Evolutionary conservation across 805 yeast species (phyloP), one percentile per base, ranked within the genome.

Genomic region (Metschnikowia gruessii): DNA sequence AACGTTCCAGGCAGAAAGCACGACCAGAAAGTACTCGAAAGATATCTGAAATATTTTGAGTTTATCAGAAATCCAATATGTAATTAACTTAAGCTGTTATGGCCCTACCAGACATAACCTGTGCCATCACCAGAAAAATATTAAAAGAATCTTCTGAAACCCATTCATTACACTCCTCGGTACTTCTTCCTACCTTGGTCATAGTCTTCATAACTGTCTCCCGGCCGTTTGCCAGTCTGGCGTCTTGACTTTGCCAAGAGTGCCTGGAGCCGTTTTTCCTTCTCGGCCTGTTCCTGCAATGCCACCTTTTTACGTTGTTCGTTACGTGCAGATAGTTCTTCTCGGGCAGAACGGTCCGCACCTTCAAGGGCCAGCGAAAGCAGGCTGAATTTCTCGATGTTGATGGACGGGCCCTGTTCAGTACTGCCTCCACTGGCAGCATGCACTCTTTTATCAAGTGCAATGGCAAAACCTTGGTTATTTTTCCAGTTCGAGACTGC

Each of bases 401-500:
- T 75, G 17, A 70, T 65, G 0, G 69, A 63, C 6, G 68, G 65
- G 10, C 58, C 64, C 26, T 63, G 65, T 2, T 73, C 66, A 9
- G 24, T 28, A 11, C 53, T 42, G 8, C 63, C 63, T n/a, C 62
- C 61, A 12, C 77, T 75, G 2, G 81, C 75, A 1, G 84, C 83
- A 19, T 58, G 49, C 45, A 87, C 70, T 49, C 97, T 72, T 58
- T 85, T 87, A 45, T 90, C 96, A 34, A 91, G 64, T 0, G 85
- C 81, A 37, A 91, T 83, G 0, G 96, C 82, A 60, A 82, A 88
- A 1, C 98, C 97, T 55, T 87, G 85, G 15, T 91, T 87, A 63
- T 94, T 94, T 64, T 90, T 91, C 97, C 98, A 94, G 63, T 88
- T 89, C 1, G 98, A 92, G 0, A 92, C 79, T 1, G 95, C 88